phyloP scores from a whole-genome alignment of 2,329 filamentous ascomycete species.

The Hypoxylon sp. region DNA sequence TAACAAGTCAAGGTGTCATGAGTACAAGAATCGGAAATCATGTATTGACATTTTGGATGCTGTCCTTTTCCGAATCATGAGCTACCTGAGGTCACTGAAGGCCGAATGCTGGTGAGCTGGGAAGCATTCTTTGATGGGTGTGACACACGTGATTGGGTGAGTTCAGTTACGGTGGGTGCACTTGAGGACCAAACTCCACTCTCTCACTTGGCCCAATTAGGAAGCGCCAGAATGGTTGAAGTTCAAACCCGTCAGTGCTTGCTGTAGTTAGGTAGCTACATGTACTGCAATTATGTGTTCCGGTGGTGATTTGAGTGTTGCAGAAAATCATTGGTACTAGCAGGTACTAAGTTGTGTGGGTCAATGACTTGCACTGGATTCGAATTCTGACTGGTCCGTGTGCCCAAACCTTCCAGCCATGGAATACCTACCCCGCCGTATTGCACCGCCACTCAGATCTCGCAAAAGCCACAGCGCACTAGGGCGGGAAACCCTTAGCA shows the following conservation, averaged over 20 bases:
- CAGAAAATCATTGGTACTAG: background rate
- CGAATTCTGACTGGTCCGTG: background rate
- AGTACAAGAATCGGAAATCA: conserved; percentile 8
- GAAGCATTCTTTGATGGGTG: conserved; percentile 32
- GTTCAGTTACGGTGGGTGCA: background rate
- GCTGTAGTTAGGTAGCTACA: too few species aligned
- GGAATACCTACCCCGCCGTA: background rate
- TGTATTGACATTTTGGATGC: conserved; percentile 11
- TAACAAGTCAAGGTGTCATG: background rate
- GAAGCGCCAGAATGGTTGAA: background rate
- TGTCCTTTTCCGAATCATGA: conserved; percentile 12
- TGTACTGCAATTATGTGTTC: too few species aligned
- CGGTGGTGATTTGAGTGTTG: background rate
- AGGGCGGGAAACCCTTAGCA: conserved; percentile 53
- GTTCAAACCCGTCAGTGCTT: background rate
- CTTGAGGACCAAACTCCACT: background rate
- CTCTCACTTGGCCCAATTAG: conserved; percentile 1
- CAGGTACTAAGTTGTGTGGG: background rate
- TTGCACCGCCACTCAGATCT: conserved; percentile 9
- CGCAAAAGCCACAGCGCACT: conserved; percentile 43
- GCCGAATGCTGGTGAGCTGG: conserved; percentile 10
- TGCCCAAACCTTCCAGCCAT: conserved; percentile 1
- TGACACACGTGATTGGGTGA: conserved; percentile 39
- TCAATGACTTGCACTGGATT: background rate
- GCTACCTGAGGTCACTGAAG: conserved; percentile 1